Percentiles rank a stretch among this genome's conserved stretches.
Evolutionary conservation across 163 green algal species (phyloP).

Genomic region (Trebouxiophyceae sp.): DNA sequence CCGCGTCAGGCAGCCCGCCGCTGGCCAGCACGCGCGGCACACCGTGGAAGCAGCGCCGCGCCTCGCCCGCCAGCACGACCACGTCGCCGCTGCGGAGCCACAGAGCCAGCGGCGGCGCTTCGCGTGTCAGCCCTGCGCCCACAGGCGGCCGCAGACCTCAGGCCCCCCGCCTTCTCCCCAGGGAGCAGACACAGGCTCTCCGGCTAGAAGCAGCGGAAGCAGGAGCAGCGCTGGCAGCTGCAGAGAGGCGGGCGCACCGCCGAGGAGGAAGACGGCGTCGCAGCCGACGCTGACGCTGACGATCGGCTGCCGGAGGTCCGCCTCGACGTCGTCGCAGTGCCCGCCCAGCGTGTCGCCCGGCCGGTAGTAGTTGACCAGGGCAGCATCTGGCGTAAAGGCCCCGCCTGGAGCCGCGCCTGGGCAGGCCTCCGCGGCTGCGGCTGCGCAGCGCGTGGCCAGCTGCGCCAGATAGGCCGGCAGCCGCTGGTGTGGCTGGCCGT

Average conservation of each 20-base stretch:
- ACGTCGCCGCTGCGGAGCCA: constrained; percentile 75
- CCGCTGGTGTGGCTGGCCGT: constrained; percentile 19
- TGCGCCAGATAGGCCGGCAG: constrained; percentile 26
- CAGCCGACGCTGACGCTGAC: constrained; percentile 76
- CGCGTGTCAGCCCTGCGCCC: constrained; percentile 23
- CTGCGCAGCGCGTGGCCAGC: background rate
- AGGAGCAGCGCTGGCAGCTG: background rate
- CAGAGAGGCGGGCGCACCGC: constrained; percentile 24
- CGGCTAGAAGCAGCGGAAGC: background rate
- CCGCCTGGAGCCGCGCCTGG: background rate
- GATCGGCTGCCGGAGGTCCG: constrained; percentile 61
- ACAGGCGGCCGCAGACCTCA: background rate
- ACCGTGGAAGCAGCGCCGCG: constrained; percentile 78
- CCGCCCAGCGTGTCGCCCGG: constrained; percentile 73
- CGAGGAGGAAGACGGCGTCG: constrained; percentile 80
- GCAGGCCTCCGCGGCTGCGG: background rate
- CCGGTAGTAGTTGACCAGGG: constrained; percentile 84
- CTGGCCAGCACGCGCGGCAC: constrained; percentile 43
- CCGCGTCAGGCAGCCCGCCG: no score
- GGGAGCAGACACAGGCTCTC: background rate
- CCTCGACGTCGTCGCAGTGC: constrained; percentile 85
- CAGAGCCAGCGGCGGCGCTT: constrained; percentile 52
- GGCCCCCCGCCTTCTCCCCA: background rate
- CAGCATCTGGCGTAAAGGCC: constrained; percentile 59
- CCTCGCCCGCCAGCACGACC: constrained; percentile 59